Evolutionary conservation across 2,329 filamentous ascomycete species (phyloP), one percentile per base, ranked within the genome.

Genomic region (Trichoderma gracile): DNA sequence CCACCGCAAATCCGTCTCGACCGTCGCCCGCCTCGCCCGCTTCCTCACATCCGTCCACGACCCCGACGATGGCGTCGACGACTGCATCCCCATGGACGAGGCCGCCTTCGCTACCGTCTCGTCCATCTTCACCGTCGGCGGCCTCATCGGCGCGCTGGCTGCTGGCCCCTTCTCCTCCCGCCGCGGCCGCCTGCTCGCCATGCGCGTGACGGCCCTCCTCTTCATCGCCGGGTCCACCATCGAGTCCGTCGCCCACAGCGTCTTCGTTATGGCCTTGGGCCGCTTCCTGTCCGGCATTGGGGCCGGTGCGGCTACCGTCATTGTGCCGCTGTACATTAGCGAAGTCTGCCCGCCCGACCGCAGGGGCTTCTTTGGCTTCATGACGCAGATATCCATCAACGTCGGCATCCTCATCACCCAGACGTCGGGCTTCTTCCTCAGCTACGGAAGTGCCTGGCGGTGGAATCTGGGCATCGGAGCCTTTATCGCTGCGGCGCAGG

Each of bases 321-420:
- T 97, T 42, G 93, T 96, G 3, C 95, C 95, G 0, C 86, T 99
- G 21, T 99, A 96, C 80, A 92, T 99, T 70, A 93, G 92, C 52
- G 95, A 99, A 77, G 85, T 97, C 27, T 89, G 93, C 0, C 95
- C 94, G 4, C 86, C 86, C 0, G 79, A 82, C 17, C 85, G 89
- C 68, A 86, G 88, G 62, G 93, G 93, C 5, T 86, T 96, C 67
- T 98, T 97, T 73, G 87, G 87, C 14, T 83, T 86, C 63, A 89
- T 96, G 77, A 98, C 95, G 0, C 94, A 99, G 75, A 88, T 98
- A 72, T 93, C 93, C 77, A 93, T 93, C 80, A 98, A 98, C 72
- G 80, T 93, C 25, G 95, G 95, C 63, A 97, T 99, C 60, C 78
- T 99, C 49, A 78, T 87, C 27, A 89, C 93, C 0, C 95, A 98